Base-by-base conservation (phyloP, 805 yeast species). In the Ogataea siamensis region DNA sequence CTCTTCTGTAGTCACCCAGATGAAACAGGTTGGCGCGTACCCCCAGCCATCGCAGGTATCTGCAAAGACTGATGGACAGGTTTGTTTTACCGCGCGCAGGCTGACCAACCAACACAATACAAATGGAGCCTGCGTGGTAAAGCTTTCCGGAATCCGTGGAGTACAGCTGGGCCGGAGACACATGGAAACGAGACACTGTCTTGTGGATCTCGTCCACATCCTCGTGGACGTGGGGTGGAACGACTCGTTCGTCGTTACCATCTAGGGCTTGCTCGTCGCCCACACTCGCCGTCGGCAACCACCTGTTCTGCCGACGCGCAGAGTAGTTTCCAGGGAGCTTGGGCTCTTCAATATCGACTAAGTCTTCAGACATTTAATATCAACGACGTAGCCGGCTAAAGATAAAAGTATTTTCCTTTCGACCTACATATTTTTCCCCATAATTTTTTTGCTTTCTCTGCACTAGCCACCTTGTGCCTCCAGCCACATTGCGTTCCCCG, bases 1-100 rank as follows among this genome's bases (percentile, higher is more conserved):
- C 68, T 46, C 96, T 74, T 53, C 97, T 74, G 57, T 89, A 91
- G 59, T 93, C 94, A 16, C 96, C 93, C 44, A 89, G 74, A 62
- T 91, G 98, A 66, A 87, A 91, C 19, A 87, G 78, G 52, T 87
- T 89, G 2, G 96, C 82, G 54, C 85, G 82, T 14, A 93, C 98
- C 5, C 99, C 99, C 30, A 93, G 68, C 99, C 99, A 93, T 53
- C 97, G 74, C 49, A 94, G 69, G 60, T 89, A 93, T 42, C 99
- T 74, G 4, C 96, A 87, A 47, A 93, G 71, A 10, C 95, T 82
- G 26, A 91, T 97, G 5, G 96, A 83, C 34, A 91, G 70, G 58
- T 88, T 87, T 1, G 99, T 93, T 59, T 93, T 93, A 2, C 98
- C 97, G 32, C 98, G 73, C 1, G 96, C 98, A 2, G 99, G 98